Evolutionary conservation across 2,329 filamentous ascomycete genomes (phyloP).

Genomic region (Lachnellula suecica): DNA sequence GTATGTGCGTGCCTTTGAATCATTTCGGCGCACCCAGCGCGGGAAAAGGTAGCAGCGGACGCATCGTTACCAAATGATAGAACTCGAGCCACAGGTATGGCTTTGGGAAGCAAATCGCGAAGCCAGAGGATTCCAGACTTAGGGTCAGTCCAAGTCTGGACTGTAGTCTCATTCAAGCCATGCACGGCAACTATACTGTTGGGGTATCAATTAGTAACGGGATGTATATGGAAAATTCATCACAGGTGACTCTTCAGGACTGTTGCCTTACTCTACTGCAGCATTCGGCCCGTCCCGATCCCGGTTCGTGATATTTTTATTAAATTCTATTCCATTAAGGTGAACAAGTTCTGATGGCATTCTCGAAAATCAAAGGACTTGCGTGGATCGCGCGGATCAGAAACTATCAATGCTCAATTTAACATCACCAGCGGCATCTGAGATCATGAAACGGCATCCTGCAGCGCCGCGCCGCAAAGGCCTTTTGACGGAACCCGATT

Average conservation of each 20-base stretch:
- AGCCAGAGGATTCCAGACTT: slow-evolving; percentile 35
- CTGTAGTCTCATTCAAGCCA: slow-evolving; percentile 38
- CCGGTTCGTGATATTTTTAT: background rate
- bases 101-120: slow-evolving; percentile 33
- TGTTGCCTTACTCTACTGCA: background rate
- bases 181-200: slow-evolving; percentile 38
- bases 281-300: background rate
- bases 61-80: slow-evolving; percentile 32
- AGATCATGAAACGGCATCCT: background rate
- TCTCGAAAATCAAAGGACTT: background rate
- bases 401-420: background rate
- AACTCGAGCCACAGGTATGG: slow-evolving; percentile 28
- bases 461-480: too few relatives aligned
- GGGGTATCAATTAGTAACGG: too few relatives aligned
- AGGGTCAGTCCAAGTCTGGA: slow-evolving; percentile 36
- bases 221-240: too few relatives aligned
- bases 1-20: slow-evolving; percentile 12
- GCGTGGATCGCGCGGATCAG: background rate
- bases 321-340: background rate
- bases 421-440: background rate
- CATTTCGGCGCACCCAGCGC: slow-evolving; percentile 5
- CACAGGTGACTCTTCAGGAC: too few relatives aligned
- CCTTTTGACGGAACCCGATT: background rate
- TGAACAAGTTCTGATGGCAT: background rate
- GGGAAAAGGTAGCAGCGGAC: background rate